Evolutionary conservation across 768 basidiomycete genomes (phyloP).

Genomic region (Roridomyces roridus): DNA sequence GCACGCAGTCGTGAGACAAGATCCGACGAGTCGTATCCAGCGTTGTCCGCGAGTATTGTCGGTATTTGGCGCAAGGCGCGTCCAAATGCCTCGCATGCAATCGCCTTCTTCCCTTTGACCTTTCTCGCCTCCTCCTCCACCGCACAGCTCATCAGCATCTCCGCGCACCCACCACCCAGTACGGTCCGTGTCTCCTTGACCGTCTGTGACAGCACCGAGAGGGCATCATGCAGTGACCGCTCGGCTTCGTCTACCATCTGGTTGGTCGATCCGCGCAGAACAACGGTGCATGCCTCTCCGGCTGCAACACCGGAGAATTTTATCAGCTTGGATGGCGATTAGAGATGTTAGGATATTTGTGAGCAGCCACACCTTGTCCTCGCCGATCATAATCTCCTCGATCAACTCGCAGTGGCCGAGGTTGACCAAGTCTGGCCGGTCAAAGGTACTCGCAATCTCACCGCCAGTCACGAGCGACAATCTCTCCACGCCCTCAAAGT

Average conservation of each 20-base stretch:
- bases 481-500: constrained; percentile 98
- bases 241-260: constrained; percentile 99
- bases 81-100: constrained; percentile 92
- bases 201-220: constrained; percentile 96
- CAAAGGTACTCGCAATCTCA: constrained; percentile 96
- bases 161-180: constrained; percentile 95
- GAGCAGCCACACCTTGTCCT: constrained; percentile 80
- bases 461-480: constrained; percentile 96
- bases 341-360: no score
- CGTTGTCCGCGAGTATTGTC: constrained; percentile 96
- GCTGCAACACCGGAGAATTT: constrained; percentile 99
- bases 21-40: constrained; percentile 97
- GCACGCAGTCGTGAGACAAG: constrained; percentile 89
- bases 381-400: constrained; percentile 99
- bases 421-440: constrained; percentile 89
- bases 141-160: constrained; percentile 97
- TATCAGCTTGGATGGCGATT: no score
- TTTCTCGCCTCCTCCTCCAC: constrained; percentile 88
- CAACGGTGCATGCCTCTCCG: constrained; percentile 97
- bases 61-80: constrained; percentile 93
- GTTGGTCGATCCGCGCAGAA: constrained; percentile 94
- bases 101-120: constrained; percentile 92
- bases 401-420: constrained; percentile 93
- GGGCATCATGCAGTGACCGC: constrained; percentile 95
- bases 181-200: constrained; percentile 96